Evolutionary conservation across 1,139 yeast species (phyloP), one percentile per base, ranked within the genome.

Genomic region (Candida sp.): DNA sequence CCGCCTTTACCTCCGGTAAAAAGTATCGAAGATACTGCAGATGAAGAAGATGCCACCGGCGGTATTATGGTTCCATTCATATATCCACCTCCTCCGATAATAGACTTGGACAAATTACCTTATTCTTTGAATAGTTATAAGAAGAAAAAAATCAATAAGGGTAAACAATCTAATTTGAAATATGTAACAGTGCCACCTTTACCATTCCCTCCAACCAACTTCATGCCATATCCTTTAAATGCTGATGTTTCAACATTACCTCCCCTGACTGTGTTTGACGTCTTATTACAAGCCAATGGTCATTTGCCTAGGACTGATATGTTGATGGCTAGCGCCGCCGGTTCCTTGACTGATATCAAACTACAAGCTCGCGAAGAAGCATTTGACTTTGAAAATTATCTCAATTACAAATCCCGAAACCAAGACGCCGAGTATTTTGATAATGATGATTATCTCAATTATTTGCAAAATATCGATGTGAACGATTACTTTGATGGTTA

Each of bases 321-420:
- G 79, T 77, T 73, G 21, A 61, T 71, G 21, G 79, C 79, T 6
- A 70, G 77, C 53, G 79, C 78, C 5, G 78, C 79, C 0, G 78
- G 77, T 2, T 65, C 76, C 21, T 62, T 73, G 36, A 62, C 60
- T 48, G 78, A 73, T 41, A 57, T 73, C 47, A 58, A 56, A 43
- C 36, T 51, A 5, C 75, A 68, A 46, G 75, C 77, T 0, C 42
- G 41, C 5, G 54, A 60, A 21, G 76, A 70, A 50, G 68, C 70
- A 5, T 65, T 71, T 40, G 52, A 60, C 9, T 49, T 55, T 8
- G 39, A 49, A 25, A 53, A 50, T 2, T 54, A 51, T 12, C 33
- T 73, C 47, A 58, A 56, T 42, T 37, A 52, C 6, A 75, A 68
- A 46, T 75, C 77, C 0, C 42, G 42, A 7, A 54, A 60, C 21